Evolutionary conservation across 1,139 yeast genomes (phyloP).

Genomic region (Kodamaea suecica): DNA sequence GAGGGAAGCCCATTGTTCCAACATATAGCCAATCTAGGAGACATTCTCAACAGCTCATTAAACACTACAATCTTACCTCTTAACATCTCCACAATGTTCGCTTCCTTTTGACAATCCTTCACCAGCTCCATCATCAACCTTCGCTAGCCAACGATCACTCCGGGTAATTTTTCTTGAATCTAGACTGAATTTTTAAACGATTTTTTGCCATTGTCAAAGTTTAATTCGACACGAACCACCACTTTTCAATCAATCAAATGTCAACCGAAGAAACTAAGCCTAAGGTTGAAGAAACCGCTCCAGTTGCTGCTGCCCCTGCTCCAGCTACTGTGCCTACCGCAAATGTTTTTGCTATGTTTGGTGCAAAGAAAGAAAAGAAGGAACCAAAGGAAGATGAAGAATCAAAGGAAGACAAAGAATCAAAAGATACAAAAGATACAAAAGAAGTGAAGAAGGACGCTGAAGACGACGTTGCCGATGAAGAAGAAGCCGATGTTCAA

Average conservation of each 20-base stretch:
- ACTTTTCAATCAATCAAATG: constrained; percentile 19
- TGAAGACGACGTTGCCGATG: constrained; percentile 64
- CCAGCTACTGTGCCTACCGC: constrained; percentile 51
- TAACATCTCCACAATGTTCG: too few relatives aligned
- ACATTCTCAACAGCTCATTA: too few relatives aligned
- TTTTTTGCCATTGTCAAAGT: constrained; percentile 3
- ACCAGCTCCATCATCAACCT: too few relatives aligned
- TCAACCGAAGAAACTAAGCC: constrained; percentile 39
- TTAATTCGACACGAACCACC: background rate
- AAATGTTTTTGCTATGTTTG: constrained; percentile 86
- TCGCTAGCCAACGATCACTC: too few relatives aligned
- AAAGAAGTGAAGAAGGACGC: constrained; percentile 30
- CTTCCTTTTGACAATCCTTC: too few relatives aligned
- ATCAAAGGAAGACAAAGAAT: constrained; percentile 33
- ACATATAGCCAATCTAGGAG: too few relatives aligned
- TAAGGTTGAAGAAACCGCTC: constrained; percentile 21
- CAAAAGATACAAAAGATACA: constrained; percentile 28
- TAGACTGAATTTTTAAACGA: constrained; percentile 7
- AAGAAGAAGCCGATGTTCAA: constrained; percentile 91
- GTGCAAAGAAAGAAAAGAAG: constrained; percentile 71
- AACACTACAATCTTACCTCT: too few relatives aligned
- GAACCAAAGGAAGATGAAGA: constrained; percentile 41
- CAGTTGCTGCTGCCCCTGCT: constrained; percentile 1
- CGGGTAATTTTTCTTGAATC: too few relatives aligned
- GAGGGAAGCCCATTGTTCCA: too few relatives aligned